Evolutionary conservation across 148 eudicot species (phyloP), one percentile per base, ranked within the genome.

Genomic region (Chenopodium quinoa): DNA sequence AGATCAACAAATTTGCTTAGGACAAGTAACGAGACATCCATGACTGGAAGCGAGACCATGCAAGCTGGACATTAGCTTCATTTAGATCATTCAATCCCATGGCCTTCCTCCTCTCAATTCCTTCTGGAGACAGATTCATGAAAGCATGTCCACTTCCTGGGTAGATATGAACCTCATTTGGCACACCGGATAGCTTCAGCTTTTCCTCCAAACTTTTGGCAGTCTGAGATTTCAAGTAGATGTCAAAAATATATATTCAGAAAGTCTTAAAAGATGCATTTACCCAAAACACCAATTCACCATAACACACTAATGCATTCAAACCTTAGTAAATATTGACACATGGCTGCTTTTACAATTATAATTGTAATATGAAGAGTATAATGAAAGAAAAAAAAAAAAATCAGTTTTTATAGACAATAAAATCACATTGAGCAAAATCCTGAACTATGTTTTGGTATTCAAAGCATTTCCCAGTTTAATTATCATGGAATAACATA

Each of bases 21-120:
- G 87, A 89, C 78, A 95, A 86, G 91, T 86, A 89, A 72, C 84
- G 86, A 75, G 86, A 40, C 98, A 95, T 90, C 97, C 96, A 95
- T 34, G 96, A 81, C 66, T 88, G 90, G 86, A 95, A 93, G 77
- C 97, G 94, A 71, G 96, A 90, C 98, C 98, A 95, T 14, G 97
- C 98, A 40, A 88, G 84, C 90, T 95, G 89, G 44, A 84, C 93
- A 22, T 93, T 88, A 74, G 86, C 88, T 79, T 89, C 92, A 81
- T 90, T 90, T 69, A 88, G 89, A 81, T 93, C 98, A 31, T 82
- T 76, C 93, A 92, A 23, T 52, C 97, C 98, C 98, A 93, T 92
- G 22, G 75, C 78, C 79, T 93, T 92, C 82, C 97, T 88, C 89
- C 98, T 93, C 79, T 92, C 72, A 3, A 84, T 82, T 13, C 94